Evolutionary conservation across 768 basidiomycete species (phyloP), one percentile per base, ranked within the genome.

Genomic region (Tricholoma flavovirens): DNA sequence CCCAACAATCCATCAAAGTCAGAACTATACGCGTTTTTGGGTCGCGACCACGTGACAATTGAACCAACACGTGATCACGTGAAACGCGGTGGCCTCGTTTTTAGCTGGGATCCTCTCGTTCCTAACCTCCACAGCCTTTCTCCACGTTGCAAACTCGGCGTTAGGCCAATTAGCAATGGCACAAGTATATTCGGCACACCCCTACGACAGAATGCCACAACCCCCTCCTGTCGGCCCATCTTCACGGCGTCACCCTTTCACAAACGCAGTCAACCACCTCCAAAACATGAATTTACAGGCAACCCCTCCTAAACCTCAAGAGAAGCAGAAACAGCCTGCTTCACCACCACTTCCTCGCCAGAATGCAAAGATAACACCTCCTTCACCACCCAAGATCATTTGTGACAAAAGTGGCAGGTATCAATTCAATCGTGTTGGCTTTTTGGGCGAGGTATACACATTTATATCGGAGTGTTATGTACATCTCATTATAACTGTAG

Each of bases 401-500:
- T 76, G 72, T 1, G 90, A 91, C 73, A 81, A 81, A 71, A 69
- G 69, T 43, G 78, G 81, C 36, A 62, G 75, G 32, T 61, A 83
- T 56, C 78, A 84, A 53, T 90, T 85, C 62, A 75, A 78, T 36
- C 80, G 90, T 49, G 83, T 93, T 24, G 89, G 88, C 19, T 90
- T 95, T 67, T 74, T 97, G 52, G 93, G 93, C 62, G 93, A 97
- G 85, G 91, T 93, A 58, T 49, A 85, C 75, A 26, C 30, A 17
- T 35, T 45, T 5, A n/a, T 29, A 42, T n/a, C 21, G 26, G 15
- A 56, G 24, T 33, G 22, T 42, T 46, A 12, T 35, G 26, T 50
- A 59, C 83, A 80, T 54, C 32, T 45, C 22, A 62, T 51, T 21
- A 24, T 22, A 8, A n/a, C 24, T 48, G 2, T 35, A 75, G 77